Conservation (phyloP, 2,329 filamentous ascomycete species). For the Zasmidium angulare region DNA sequence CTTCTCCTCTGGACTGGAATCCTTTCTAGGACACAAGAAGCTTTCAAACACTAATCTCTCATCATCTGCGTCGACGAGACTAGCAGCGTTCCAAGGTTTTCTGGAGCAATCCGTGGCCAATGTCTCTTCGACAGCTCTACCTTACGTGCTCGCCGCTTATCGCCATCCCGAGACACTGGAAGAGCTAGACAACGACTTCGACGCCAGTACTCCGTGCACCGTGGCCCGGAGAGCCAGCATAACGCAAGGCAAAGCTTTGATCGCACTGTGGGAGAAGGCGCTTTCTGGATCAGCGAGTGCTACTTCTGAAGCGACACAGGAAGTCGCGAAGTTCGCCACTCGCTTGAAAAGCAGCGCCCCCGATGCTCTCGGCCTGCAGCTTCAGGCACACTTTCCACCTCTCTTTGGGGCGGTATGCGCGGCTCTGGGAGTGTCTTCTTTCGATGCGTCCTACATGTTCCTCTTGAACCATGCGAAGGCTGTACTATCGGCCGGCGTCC, state of each 20-base stretch:
- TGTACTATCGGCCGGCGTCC: constrained; percentile 71
- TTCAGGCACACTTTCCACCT: constrained; percentile 66
- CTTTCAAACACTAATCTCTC: constrained; percentile 31
- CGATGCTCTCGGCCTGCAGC: constrained; percentile 20
- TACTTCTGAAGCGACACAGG: constrained; percentile 3
- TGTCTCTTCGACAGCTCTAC: constrained; percentile 69
- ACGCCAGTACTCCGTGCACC: constrained; percentile 75
- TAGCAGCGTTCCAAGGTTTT: constrained; percentile 61
- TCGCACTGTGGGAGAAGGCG: constrained; percentile 68
- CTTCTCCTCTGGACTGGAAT: constrained; percentile 80
- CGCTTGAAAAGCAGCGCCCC: constrained; percentile 21
- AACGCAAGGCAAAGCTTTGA: constrained; percentile 72
- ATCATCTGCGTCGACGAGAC: constrained; percentile 24
- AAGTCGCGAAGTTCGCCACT: constrained; percentile 23
- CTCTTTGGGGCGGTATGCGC: constrained; percentile 67
- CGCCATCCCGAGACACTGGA: constrained; percentile 53
- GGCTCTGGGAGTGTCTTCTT: constrained; percentile 59
- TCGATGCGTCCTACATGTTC: constrained; percentile 72
- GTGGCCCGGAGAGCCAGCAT: constrained; percentile 74
- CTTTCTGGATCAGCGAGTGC: constrained; percentile 18
- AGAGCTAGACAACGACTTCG: constrained; percentile 70
- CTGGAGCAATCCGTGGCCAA: constrained; percentile 69
- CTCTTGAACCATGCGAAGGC: constrained; percentile 75
- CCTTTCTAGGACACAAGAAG: constrained; percentile 68
- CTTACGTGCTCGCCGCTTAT: constrained; percentile 71